Evolutionary conservation across 225 moss, liverwort and hornwort genomes (phyloP), one percentile per base, ranked within the genome.

Genomic region (Physcomitrellopsis africana): DNA sequence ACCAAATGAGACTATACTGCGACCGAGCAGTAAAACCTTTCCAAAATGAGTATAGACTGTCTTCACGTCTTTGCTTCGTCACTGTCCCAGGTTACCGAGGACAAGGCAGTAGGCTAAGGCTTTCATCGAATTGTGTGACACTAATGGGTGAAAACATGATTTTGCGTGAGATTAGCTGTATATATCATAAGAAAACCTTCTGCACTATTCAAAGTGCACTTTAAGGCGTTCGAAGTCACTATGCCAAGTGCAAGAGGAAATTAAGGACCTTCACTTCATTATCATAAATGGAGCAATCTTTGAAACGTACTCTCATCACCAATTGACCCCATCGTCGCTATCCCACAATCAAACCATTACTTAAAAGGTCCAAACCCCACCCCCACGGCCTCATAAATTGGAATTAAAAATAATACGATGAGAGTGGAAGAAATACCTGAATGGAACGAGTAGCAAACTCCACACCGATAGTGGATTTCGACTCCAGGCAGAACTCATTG

Each of bases 401-500:
- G 0, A 70, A 32, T 24, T 17, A 14, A 0, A 8, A 3, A 59
- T 1, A 48, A 15, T 45, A 60, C 41, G 43, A 9, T 27, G 8
- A 13, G 9, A 20, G 18, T 11, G 5, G 0, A 19, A 41, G 37
- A 0, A 15, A 51, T 87, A 87, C 87, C 85, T 88, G 87, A 72
- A 88, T 88, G 44, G 87, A 88, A 65, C 95, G 92, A 54, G 95
- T 95, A 8, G 91, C 93, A 60, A 93, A 95, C 84, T 95, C 95
- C 76, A 96, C 93, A 42, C 93, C 95, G 79, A 93, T 96, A 45
- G 95, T 96, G 13, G 95, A 96, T 82, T 93, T 96, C 69, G 93
- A 93, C 92, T 96, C 95, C 67, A 96, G 59, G 72, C 91, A 93
- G 55, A 96, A 96, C 91, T 96, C 93, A 60, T 96, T 96, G 49